Base-by-base conservation (phyloP, 208 protist species). In the Trypanosoma lewisi region DNA sequence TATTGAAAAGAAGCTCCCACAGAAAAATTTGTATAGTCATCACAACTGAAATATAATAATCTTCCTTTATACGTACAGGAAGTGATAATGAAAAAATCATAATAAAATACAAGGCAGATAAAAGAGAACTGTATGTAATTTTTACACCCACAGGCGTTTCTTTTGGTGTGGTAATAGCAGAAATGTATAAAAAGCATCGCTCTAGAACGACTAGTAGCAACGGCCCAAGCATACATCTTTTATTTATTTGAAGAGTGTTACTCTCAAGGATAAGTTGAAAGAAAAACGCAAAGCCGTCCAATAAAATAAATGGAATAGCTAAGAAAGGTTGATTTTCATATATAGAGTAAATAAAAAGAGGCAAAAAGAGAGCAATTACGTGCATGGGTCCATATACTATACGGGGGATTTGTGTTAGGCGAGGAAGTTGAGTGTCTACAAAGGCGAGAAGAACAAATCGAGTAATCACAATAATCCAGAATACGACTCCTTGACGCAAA, bases 211-310 rank as follows among this genome's bases (percentile, higher is more conserved):
- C 34, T 11, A 63, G 16, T 14, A 63, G n/a, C 6, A 63, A 27
- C 17, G 56, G 56, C 17, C 27, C 23, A 14, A 55, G 6, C 36
- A 57, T 48, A 34, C 31, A 45, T 5, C 23, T 9, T 14, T 31
- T 23, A 19, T 48, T 4, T 42, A 21, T 36, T 12, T 47, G 33
- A 1, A 42, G 34, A 3, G 14, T 2, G 41, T 19, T 44, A 17
- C 14, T 23, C 17, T 25, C 54, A 30, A 69, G 25, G 23, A 75
- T 36, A 21, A 61, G 4, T 14, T 41, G 31, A 53, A 64, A 28
- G 11, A 75, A 54, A 17, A 63, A 14, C 6, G 70, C 39, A 61
- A 59, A 50, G 48, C 51, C 57, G 34, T 75, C 70, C n/a, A 75
- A n/a, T 27, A 68, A 28, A 44, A 70, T 34, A 47, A 47, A 75